Evolutionary conservation across 345 rosid genomes (phyloP).

Genomic region (Populus pruinosa): DNA sequence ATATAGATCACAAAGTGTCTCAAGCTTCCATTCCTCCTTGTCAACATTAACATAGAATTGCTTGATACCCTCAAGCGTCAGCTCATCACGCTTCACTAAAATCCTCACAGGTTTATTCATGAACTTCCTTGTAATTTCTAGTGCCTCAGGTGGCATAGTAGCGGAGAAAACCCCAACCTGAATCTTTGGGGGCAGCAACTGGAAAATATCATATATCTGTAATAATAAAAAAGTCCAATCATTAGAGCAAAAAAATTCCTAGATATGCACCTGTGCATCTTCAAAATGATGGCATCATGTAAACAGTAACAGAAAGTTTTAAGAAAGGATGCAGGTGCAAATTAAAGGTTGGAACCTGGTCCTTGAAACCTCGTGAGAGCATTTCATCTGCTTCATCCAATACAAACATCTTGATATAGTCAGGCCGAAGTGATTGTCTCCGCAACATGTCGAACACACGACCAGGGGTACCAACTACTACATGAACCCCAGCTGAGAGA

Average conservation of each 20-base stretch:
- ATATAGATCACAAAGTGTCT: constrained; percentile 74
- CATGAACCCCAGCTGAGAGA: constrained; percentile 16
- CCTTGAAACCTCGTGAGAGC: constrained; percentile 26
- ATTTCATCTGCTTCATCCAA: constrained; percentile 25
- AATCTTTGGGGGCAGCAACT: constrained; percentile 64
- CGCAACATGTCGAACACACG: constrained; percentile 27
- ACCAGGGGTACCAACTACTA: constrained; percentile 23
- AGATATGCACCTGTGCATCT: not conserved
- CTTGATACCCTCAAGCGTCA: constrained; percentile 89
- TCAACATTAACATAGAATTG: constrained; percentile 77
- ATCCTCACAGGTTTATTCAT: constrained; percentile 87
- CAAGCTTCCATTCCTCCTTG: constrained; percentile 86
- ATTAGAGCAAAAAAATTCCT: not conserved
- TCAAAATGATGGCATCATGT: not conserved
- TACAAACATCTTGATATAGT: constrained; percentile 20
- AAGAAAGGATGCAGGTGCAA: not conserved
- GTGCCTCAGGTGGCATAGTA: constrained; percentile 92
- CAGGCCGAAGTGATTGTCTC: constrained; percentile 25
- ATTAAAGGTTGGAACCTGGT: constrained; percentile 8
- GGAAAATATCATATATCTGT: constrained; percentile 85
- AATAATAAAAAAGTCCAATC: not conserved
- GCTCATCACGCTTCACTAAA: constrained; percentile 84
- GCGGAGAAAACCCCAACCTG: constrained; percentile 92
- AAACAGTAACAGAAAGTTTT: not conserved
- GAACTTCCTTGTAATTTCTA: constrained; percentile 84